Percentiles rank a stretch among this genome's conserved stretches.
phyloP scores from a whole-genome alignment of 1,284 basidiomycete genomes.

The Gomphus bonarii region DNA sequence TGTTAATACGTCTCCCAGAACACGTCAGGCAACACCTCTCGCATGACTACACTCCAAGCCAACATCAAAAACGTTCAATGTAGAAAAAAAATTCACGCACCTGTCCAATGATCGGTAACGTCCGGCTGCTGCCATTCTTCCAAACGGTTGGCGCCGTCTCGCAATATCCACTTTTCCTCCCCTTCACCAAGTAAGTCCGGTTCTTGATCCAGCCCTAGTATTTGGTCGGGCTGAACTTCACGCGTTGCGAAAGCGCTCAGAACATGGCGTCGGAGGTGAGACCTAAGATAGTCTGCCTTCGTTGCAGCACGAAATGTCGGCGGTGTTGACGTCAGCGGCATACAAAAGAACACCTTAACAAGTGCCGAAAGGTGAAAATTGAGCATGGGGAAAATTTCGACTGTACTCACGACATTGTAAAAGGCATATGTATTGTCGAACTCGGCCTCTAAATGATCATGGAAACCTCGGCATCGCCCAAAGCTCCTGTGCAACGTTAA shows the following conservation, averaged over 20 bases:
- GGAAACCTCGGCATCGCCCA: conserved; percentile 69
- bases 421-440: conserved; percentile 43
- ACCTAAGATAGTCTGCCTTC: conserved; percentile 52
- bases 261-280: conserved; percentile 49
- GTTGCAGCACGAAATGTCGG: conserved; percentile 54
- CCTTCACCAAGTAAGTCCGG: conserved; percentile 23
- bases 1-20: conserved; percentile 54
- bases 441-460: conserved; percentile 45
- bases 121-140: conserved; percentile 49
- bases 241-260: conserved; percentile 30
- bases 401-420: conserved; percentile 58
- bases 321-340: conserved; percentile 36
- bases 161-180: conserved; percentile 38
- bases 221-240: conserved; percentile 42
- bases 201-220: conserved; percentile 26
- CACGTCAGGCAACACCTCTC: conserved; percentile 40
- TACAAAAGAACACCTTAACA: conserved; percentile 69
- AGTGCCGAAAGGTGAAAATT: conserved; percentile 7
- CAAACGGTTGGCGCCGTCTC: conserved; percentile 50
- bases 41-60: conserved; percentile 24
- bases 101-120: conserved; percentile 64
- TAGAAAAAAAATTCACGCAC: conserved; percentile 32
- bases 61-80: conserved; percentile 5
- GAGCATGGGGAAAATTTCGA: neutral
- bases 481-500: conserved; percentile 61